Percentiles rank a stretch among this genome's conserved stretches.
Evolutionary conservation across 306 rosid species (phyloP).

Genomic region (Fragaria ananassa): DNA sequence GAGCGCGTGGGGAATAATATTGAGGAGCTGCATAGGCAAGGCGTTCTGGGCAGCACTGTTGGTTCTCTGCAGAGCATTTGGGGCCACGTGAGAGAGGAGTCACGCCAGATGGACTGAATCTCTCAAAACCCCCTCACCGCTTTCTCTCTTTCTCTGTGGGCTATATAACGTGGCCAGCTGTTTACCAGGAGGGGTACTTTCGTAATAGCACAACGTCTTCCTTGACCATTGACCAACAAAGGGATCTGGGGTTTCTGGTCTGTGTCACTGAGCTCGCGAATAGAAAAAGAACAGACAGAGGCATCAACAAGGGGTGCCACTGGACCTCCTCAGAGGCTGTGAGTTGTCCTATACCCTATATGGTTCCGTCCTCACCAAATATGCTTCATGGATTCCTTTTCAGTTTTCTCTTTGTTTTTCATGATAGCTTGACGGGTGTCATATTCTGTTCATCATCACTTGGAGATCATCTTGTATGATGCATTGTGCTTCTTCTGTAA

Average conservation of each 20-base stretch:
- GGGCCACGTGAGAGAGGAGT: slow-evolving; percentile 25
- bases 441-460: neutral
- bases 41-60: neutral
- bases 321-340: slow-evolving; percentile 19
- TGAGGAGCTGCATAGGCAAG: neutral
- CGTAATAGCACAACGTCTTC: neutral
- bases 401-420: neutral
- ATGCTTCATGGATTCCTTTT: neutral
- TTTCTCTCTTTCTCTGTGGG: slow-evolving; percentile 13
- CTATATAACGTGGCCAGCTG: slow-evolving; percentile 57
- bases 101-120: slow-evolving; percentile 21
- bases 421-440: neutral
- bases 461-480: neutral
- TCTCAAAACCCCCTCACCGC: neutral
- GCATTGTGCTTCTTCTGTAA: neutral
- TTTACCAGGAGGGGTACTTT: slow-evolving; percentile 17
- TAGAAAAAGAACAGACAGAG: neutral
- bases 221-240: slow-evolving; percentile 24
- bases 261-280: neutral
- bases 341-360: slow-evolving; percentile 24
- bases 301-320: slow-evolving; percentile 27
- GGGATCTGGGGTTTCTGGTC: neutral
- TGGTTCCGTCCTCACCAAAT: neutral
- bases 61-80: neutral
- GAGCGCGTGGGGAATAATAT: neutral